A percentile compares a stretch with the other conserved stretches of the same genome.
Conservation (phyloP, 2,329 filamentous ascomycete species). For the Dactylellina drechsleri region DNA sequence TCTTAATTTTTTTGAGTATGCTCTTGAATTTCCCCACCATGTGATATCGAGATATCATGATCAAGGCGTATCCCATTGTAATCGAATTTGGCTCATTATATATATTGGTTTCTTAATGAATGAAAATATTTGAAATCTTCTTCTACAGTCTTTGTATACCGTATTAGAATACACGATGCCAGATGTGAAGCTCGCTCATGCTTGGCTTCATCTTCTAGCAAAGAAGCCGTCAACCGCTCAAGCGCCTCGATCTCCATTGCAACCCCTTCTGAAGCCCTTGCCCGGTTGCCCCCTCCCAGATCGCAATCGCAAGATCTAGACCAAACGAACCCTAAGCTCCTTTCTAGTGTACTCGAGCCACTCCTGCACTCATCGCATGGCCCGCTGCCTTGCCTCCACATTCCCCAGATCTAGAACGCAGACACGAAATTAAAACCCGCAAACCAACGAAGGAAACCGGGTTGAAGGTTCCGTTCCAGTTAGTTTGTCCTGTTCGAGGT, state of each 20-base stretch:
- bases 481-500: no score
- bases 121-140: no score
- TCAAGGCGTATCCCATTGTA: no score
- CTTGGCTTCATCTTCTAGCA: conserved; percentile 20
- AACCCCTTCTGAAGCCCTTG: conserved; percentile 28
- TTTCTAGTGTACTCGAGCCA: background rate
- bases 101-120: no score
- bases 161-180: no score
- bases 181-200: no score
- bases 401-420: conserved; percentile 53
- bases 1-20: no score
- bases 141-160: no score
- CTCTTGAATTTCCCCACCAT: no score
- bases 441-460: conserved; percentile 22
- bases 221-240: conserved; percentile 38
- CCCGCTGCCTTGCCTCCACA: conserved; percentile 37
- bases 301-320: conserved; percentile 20
- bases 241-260: conserved; percentile 40
- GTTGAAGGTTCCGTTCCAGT: conserved; percentile 2
- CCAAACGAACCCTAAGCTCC: conserved; percentile 11
- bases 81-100: no score
- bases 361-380: conserved; percentile 10
- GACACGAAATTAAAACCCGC: background rate
- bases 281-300: background rate
- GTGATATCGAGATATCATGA: no score